These are phyloP conservation scores for Saksenaea vasiformis DNA, from an alignment of 371 early-diverging fungal genomes.

Conservation along the genomic window DNA sequence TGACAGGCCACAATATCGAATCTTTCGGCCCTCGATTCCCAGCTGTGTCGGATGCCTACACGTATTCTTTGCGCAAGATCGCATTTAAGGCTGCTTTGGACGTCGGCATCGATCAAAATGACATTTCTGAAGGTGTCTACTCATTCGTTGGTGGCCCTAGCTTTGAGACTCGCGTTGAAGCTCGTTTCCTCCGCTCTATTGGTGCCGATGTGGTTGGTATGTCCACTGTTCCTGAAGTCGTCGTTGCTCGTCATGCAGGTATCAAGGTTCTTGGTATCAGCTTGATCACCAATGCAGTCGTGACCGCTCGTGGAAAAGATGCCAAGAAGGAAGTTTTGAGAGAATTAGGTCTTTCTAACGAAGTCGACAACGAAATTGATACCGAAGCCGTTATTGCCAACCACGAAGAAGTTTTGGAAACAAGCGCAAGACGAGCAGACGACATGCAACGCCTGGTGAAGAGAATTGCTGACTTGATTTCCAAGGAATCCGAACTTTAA, in stretches of 20 bases:
- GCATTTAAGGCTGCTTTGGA: conserved; percentile 66
- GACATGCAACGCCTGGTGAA: conserved; percentile 78
- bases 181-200: conserved; percentile 68
- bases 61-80: conserved; percentile 74
- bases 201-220: conserved; percentile 95
- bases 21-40: conserved; percentile 94
- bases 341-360: conserved; percentile 44
- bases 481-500: background rate
- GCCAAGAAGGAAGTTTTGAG: conserved; percentile 61
- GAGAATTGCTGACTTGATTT: conserved; percentile 58
- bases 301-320: conserved; percentile 64
- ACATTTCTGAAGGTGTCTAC: conserved; percentile 83
- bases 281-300: conserved; percentile 87
- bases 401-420: conserved; percentile 90
- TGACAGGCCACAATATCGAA: conserved; percentile 85
- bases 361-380: conserved; percentile 44
- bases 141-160: conserved; percentile 87
- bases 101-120: conserved; percentile 50
- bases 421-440: conserved; percentile 67
- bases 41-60: conserved; percentile 88
- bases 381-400: conserved; percentile 68
- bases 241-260: conserved; percentile 91
- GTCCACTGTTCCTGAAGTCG: conserved; percentile 95
- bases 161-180: conserved; percentile 91
- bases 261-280: conserved; percentile 84